Percentiles rank a stretch among this genome's conserved stretches.
These are phyloP conservation scores for Yamadazyma sp. DNA, from an alignment of 805 yeast genomes.

Conservation along the genomic window DNA sequence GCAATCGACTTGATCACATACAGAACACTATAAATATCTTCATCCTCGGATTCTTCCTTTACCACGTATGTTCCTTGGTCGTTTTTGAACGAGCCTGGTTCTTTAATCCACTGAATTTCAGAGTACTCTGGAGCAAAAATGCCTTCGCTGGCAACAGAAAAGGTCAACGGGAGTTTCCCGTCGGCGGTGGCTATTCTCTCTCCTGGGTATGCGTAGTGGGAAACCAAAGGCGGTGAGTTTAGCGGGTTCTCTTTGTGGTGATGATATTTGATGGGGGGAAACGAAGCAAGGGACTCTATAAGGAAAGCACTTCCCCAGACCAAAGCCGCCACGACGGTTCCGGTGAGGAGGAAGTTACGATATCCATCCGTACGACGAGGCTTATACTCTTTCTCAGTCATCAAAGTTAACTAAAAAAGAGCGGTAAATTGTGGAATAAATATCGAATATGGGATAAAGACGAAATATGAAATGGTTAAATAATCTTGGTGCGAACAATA, in stretches of 20 bases:
- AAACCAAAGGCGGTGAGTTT: slow-evolving; percentile 6
- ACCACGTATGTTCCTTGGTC: slow-evolving; percentile 69
- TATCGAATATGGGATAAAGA: background rate
- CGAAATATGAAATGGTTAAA: no score
- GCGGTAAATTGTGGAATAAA: no score
- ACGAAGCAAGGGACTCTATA: slow-evolving; percentile 21
- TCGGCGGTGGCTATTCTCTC: background rate
- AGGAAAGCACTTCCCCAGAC: slow-evolving; percentile 41
- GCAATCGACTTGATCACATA: slow-evolving; percentile 56
- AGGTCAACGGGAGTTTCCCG: slow-evolving; percentile 29
- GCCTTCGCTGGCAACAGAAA: slow-evolving; percentile 47
- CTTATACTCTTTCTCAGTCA: slow-evolving; percentile 3
- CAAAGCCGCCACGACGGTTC: slow-evolving; percentile 26
- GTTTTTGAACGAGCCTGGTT: slow-evolving; percentile 45
- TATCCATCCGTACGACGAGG: slow-evolving; percentile 2
- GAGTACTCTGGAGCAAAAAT: slow-evolving; percentile 53
- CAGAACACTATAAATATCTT: slow-evolving; percentile 32
- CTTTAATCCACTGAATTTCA: slow-evolving; percentile 69
- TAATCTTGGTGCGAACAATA: no score
- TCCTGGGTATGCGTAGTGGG: slow-evolving; percentile 7
- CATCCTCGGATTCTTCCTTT: slow-evolving; percentile 22
- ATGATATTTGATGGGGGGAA: slow-evolving; percentile 10
- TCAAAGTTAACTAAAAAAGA: no score
- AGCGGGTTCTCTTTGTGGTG: background rate
- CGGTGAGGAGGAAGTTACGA: slow-evolving; percentile 9